Base-by-base conservation (phyloP, 78 protist species). In the Dictyostelium intermedium region DNA sequence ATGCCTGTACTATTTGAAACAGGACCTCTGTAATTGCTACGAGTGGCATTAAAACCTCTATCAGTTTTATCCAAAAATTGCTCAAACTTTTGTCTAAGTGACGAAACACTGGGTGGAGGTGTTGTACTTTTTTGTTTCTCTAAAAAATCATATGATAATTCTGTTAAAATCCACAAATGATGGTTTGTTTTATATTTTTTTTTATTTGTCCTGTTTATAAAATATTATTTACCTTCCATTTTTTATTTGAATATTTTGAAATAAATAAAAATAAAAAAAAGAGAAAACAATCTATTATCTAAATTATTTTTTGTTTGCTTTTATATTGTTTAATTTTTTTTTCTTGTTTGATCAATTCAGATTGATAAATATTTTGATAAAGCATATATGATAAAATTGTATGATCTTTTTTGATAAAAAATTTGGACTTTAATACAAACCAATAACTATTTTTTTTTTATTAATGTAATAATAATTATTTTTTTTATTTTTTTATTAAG, bases 11-110 rank as follows among this genome's bases (percentile, higher is more conserved):
- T 72, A 30, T 3, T 39, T 1, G 32, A 32, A 37, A 41, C 45
- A 4, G 82, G 34, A 20, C 60, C 27, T 23, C 32, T 41, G 10
- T 77, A 41, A 77, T 77, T 77, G 2, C 6, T 39, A 18, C 30
- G 50, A 10, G 60, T 77, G 2, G 34, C 25, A 43, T n/a, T 73
- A 13, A 27, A 32, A 6, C 30, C n/a, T 73, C 16, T 30, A 13
- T 35, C 34, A 16, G 25, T 79, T 39, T 72, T 69, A 39, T 61
- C 50, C 16, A 89, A 43, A 80, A 89, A 89, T 18, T 80, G 79
- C 37, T 89, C 94, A 89, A 89, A 89, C n/a, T 89, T 89, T 70
- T 89, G 94, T 80, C 94, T 89, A 56, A 89, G 53, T 18, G 94
- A 79, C 32, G 86, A 80, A 37, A 89, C 94, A 69, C 73, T 27